phyloP scores from a whole-genome alignment of 1,139 yeast genomes.

The Candida smagusa region DNA sequence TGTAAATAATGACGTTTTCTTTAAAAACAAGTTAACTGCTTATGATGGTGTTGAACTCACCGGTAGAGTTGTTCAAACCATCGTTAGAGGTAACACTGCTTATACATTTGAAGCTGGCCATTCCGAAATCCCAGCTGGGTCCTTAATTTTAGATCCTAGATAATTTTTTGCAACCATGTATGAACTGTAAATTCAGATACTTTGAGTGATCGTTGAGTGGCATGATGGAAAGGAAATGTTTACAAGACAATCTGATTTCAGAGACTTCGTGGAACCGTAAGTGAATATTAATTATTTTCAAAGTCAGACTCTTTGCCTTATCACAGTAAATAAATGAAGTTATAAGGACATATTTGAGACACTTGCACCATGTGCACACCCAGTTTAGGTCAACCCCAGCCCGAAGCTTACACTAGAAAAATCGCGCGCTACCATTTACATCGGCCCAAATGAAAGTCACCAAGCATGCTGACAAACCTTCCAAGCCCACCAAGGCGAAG shows the following conservation, averaged over 20 bases:
- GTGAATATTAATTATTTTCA: too few relatives aligned
- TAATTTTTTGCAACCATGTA: not conserved
- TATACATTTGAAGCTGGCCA: conserved; percentile 60
- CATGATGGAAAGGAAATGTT: too few relatives aligned
- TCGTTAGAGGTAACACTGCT: conserved; percentile 70
- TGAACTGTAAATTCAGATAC: too few relatives aligned
- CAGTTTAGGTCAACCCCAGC: too few relatives aligned
- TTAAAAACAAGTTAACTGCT: conserved; percentile 86
- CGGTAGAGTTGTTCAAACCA: conserved; percentile 77
- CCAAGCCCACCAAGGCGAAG: conserved; percentile 5
- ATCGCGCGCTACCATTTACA: not conserved
- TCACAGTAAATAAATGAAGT: too few relatives aligned
- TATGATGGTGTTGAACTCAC: conserved; percentile 66
- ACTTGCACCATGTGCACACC: too few relatives aligned
- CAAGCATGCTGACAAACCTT: not conserved
- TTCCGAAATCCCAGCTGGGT: conserved; percentile 54
- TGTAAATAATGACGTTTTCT: conserved; percentile 57
- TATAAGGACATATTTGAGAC: too few relatives aligned
- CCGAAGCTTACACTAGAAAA: too few relatives aligned
- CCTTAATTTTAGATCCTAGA: conserved; percentile 57
- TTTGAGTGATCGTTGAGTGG: too few relatives aligned
- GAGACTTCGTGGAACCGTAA: too few relatives aligned
- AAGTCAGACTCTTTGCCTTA: too few relatives aligned
- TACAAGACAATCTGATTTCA: too few relatives aligned
- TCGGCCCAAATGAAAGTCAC: conserved; percentile 4